Base-by-base conservation (phyloP, 495 filamentous ascomycete genomes). In the Aspergillus sclerotiicarbonarius region DNA sequence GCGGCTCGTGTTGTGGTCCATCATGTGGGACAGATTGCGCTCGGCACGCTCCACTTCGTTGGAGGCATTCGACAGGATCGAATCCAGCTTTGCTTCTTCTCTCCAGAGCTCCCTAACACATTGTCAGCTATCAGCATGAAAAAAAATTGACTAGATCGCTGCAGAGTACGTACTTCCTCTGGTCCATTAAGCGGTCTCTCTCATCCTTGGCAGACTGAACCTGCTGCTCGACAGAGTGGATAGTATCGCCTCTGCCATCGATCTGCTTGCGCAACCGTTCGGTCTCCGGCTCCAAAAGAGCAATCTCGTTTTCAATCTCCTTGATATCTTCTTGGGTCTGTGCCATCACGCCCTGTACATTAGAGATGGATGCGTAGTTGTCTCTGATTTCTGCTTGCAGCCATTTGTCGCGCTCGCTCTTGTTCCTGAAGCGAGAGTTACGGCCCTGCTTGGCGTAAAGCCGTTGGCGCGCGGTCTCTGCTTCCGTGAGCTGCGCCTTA, bases 401-500 rank as follows among this genome's bases (percentile, higher is more conserved):
- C 80, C 82, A 96, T 39, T 83, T 83, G 66, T 99, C 95, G 3
- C 94, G 86, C 64, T 97, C 91, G 3, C 81, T 83, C 72, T 96
- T 96, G 65, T 82, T 93, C 66, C 83, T 88, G 74, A 96, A 98
- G 54, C 90, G 88, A 31, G 87, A 85, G 67, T 88, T 91, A n/a
- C 92, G 86, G 39, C 90, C 90, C 72, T 98, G 95, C 71, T 99
- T 99, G 49, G 89, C 90, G 63, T 96, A 92, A 15, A 99, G 79
- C 25, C 92, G 86, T 62, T 89, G 87, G 41, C 91, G 79, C 1
- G 80, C 82, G 8, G 85, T 86, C 67, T 94, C 89, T 6, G 90
- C 90, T 37, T 87, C 80, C 18, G 87, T 86, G 4, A 97, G 80
- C 46, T 89, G 82, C 31, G 85, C 70, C 62, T 84, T 88, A 31